Base-by-base conservation (phyloP, 75 land plant species). In the Larix kaempferi region DNA sequence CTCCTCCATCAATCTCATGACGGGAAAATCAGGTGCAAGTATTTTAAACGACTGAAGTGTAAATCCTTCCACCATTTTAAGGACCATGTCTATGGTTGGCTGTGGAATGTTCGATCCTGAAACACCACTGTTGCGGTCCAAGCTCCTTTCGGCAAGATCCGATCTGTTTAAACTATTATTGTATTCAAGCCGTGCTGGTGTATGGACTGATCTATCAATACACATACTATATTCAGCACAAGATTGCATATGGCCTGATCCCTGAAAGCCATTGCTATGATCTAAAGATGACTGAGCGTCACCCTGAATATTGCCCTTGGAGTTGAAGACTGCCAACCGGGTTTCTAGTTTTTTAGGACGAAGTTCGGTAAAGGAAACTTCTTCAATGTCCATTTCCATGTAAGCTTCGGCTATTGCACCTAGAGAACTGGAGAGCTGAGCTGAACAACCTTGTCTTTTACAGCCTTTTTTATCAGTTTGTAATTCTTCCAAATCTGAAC, bases 1-100 rank as follows among this genome's bases (percentile, higher is more conserved):
- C 52, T 84, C 88, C 17, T 74, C 82, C 89, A 91, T 74, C 69
- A 91, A 57, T n/a, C 83, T 83, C 76, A 23, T 81, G 25, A 89
- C 44, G 17, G 89, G 85, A 73, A 89, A 87, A 52, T 62, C 80
- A n/a, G 90, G 86, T 23, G 79, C 83, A 54, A 84, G 62, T 27
- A 74, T 71, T 79, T 80, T 86, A 39, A 79, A 87, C 13, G 87
- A 74, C 29, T 66, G 75, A 1, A 87, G 81, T 59, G 83, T 87
- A 44, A 63, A 82, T 29, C 83, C 84, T 78, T 91, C 91, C 27
- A 83, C 80, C n/a, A 33, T 17, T 69, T 85, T 80, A n/a, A 85
- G 74, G 71, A 91, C 79, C 26, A 22, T 65, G 35, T 91, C 91
- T n/a, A 85, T 56, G 71, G 65, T 81, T 41, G 90, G 84, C 78